Evolutionary conservation across 768 basidiomycete species (phyloP), one percentile per base, ranked within the genome.

Genomic region (Mycena floridula): DNA sequence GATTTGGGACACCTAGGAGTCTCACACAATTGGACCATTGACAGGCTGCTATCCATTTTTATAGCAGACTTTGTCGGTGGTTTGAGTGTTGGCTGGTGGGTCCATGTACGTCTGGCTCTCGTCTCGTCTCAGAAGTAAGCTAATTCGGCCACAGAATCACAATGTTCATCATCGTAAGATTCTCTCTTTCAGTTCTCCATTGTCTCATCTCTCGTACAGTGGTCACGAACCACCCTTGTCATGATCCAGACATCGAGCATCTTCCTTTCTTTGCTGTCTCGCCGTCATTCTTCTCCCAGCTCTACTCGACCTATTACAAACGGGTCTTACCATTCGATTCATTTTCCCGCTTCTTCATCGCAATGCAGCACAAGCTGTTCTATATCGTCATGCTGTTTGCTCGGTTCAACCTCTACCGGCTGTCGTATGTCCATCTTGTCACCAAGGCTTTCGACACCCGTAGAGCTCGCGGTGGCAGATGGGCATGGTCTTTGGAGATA

Each of bases 51-150:
- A 26, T 85, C 81, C 11, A 94, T 85, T 28, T 59, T 82, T 25
- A 68, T 97, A 37, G 89, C 95, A 0, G 79, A 92, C 60, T 90
- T 84, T 56, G 69, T 93, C 38, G 96, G 96, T 21, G 96, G 96
- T 4, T 69, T 99, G 43, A 96, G 93, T 59, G 74, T 96, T 20
- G 90, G 93, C 30, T 99, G 96, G 96, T 99, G 95, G 95, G 89
- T 91, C 30, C 78, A 93, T 61, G 93, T 94, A 54, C 68, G 92
- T 81, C n/a, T 11, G 40, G 27, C 9, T 35, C 46, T n/a, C 46
- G 42, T 2, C 42, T 28, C 28, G 16, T 39, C 11, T 36, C 7
- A 22, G 23, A 22, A 39, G 38, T 8, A 21, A 13, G 25, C 32
- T 24, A n/a, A 22, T 43, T 25, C 39, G 26, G 27, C 20, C 9